Conservation (phyloP, 345 rosid species). For the Sapria himalayana region DNA sequence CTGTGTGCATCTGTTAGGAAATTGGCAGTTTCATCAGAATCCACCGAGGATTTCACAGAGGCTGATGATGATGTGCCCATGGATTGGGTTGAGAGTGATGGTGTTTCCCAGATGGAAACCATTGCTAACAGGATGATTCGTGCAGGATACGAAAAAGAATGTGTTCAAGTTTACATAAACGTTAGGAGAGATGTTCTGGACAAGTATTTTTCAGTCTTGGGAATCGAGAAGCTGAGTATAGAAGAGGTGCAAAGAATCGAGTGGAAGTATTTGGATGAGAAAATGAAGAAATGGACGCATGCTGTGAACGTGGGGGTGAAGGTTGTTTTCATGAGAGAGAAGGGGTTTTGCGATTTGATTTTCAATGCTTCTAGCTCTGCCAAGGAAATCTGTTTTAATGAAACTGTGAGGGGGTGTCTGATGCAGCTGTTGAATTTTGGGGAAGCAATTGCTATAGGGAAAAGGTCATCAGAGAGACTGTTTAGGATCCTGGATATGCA, state of each 20-base stretch:
- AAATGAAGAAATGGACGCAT: conserved; percentile 93
- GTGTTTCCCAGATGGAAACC: conserved; percentile 42
- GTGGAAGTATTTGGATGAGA: conserved; percentile 84
- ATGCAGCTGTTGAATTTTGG: conserved; percentile 84
- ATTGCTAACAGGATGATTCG: conserved; percentile 80
- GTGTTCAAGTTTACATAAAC: conserved; percentile 62
- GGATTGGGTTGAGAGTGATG: conserved; percentile 52
- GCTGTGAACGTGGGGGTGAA: conserved; percentile 55
- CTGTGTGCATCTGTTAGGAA: conserved; percentile 73
- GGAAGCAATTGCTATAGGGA: conserved; percentile 72
- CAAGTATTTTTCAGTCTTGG: conserved; percentile 56
- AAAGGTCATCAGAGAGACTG: conserved; percentile 74
- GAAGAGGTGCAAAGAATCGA: conserved; percentile 90
- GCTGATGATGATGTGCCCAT: conserved; percentile 54
- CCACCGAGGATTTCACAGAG: conserved; percentile 51
- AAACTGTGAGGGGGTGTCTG: conserved; percentile 62
- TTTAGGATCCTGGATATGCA: conserved; percentile 93
- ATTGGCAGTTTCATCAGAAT: conserved; percentile 46
- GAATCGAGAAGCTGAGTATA: conserved; percentile 78
- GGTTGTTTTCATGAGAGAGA: conserved; percentile 65
- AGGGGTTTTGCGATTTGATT: conserved; percentile 55
- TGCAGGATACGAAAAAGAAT: conserved; percentile 85
- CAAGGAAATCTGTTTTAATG: conserved; percentile 64
- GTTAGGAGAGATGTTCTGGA: conserved; percentile 74
- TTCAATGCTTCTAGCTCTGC: conserved; percentile 35